Evolutionary conservation across 2,329 filamentous ascomycete genomes (phyloP), one percentile per base, ranked within the genome.

Genomic region (Penicillium sclerotigenum): DNA sequence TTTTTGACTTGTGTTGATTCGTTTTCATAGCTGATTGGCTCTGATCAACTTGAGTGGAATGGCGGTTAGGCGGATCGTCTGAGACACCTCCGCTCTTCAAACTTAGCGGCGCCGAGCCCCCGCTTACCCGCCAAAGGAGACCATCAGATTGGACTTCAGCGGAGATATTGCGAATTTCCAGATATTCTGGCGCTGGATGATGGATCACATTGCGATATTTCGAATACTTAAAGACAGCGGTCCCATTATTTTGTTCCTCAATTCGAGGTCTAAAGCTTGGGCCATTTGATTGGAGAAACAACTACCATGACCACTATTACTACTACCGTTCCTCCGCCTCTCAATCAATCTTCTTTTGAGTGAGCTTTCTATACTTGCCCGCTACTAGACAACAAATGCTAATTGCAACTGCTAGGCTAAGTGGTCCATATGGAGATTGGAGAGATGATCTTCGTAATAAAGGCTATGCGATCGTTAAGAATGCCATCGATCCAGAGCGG

Each of bases 401-500:
- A 18, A 53, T 41, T 10, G 9, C n/a, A 5, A 0, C n/a, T 9
- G 6, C 11, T 26, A 54, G 52, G 6, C 29, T 49, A 1, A 9
- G 5, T 37, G 45, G 52, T 1, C 46, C 52, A 6, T 54, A 42
- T 26, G 61, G 59, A 2, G 62, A 65, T 37, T 65, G 57, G 54
- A 43, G 62, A 28, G 62, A 64, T n/a, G 54, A 62, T 10, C 58
- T 62, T n/a, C 45, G 52, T 24, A 47, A 55, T 5, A 54, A 64
- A 41, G 61, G 61, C 1, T 64, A 52, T 33, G 62, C 43, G 1
- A 52, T 62, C 7, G 54, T 63, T 20, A 65, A 65, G 22, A 59
- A 54, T 34, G 61, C 38, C 11, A 65, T 65, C 16, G 26, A 53
- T 13, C 53, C 37, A 8, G 56, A 56, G 20, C 63, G 53, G 50